Percentiles rank a stretch among this genome's conserved stretches.
phyloP scores from a whole-genome alignment of 2,329 filamentous ascomycete species.

The Aspergillus fumigatus region DNA sequence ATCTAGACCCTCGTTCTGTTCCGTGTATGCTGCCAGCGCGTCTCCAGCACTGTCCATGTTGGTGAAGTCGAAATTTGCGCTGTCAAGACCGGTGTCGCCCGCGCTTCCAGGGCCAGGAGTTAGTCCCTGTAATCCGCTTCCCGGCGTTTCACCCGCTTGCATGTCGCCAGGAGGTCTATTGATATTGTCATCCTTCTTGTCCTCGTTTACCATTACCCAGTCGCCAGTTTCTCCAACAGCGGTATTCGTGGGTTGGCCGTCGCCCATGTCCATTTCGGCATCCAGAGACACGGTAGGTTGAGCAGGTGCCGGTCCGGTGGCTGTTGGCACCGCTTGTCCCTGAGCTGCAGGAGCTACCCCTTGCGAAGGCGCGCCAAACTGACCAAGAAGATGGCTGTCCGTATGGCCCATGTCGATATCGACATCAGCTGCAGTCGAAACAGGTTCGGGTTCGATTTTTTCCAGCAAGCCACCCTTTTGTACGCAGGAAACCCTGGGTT shows the following conservation, averaged over 20 bases:
- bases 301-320: slow-evolving; percentile 2
- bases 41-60: slow-evolving; percentile 64
- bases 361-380: slow-evolving; percentile 24
- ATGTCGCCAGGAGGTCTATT: slow-evolving; percentile 26
- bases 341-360: slow-evolving; percentile 22
- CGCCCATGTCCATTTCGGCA: slow-evolving; percentile 53
- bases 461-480: slow-evolving; percentile 74
- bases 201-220: slow-evolving; percentile 71
- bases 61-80: slow-evolving; percentile 44
- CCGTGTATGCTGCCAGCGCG: slow-evolving; percentile 63
- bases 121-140: slow-evolving; percentile 21
- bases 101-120: slow-evolving; percentile 19
- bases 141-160: slow-evolving; percentile 13
- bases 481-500: slow-evolving; percentile 64
- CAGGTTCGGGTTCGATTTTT: slow-evolving; percentile 34
- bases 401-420: slow-evolving; percentile 33
- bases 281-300: slow-evolving; percentile 16
- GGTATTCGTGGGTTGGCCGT: slow-evolving; percentile 31
- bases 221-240: slow-evolving; percentile 54
- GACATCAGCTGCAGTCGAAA: slow-evolving; percentile 18
- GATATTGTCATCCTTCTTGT: slow-evolving; percentile 51
- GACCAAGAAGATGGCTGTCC: slow-evolving; percentile 29
- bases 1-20: slow-evolving; percentile 50
- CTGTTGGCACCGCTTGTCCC: slow-evolving; percentile 41
- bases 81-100: slow-evolving; percentile 30